These are phyloP conservation scores for Beta macrorhiza DNA, from an alignment of 179 eudicot genomes.

Conservation along the genomic window DNA sequence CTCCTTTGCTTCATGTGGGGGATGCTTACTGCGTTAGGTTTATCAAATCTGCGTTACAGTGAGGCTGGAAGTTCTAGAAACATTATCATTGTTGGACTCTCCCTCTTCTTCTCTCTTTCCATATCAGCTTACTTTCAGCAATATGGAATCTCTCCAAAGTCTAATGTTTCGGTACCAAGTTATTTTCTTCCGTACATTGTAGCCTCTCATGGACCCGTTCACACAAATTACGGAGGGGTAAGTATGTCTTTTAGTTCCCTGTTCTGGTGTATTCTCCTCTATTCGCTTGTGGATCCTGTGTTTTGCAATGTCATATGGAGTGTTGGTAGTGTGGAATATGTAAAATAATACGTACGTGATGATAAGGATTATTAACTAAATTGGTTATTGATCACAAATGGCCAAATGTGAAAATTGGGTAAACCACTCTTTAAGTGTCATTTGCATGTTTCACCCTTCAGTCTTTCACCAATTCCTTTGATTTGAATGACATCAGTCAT, in stretches of 20 bases:
- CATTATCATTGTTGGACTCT: conserved; percentile 85
- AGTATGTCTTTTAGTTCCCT: conserved; percentile 24
- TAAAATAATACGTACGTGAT: no score
- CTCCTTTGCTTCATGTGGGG: conserved; percentile 98
- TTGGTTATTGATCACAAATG: not conserved
- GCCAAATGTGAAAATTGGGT: not conserved
- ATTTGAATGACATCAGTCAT: not conserved
- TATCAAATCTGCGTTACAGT: conserved; percentile 89
- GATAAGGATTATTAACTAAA: not conserved
- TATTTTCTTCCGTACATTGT: conserved; percentile 84
- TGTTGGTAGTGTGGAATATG: not conserved
- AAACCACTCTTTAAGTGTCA: not conserved
- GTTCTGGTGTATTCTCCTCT: conserved; percentile 10
- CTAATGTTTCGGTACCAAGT: conserved; percentile 72
- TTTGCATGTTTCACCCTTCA: no score
- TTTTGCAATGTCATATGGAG: not conserved
- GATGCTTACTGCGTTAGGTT: conserved; percentile 89
- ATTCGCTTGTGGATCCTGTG: not conserved
- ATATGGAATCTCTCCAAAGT: conserved; percentile 77
- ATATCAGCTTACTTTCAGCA: conserved; percentile 94
- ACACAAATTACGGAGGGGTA: conserved; percentile 85
- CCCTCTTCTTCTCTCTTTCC: conserved; percentile 84
- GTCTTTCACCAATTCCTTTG: not conserved
- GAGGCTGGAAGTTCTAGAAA: conserved; percentile 98
- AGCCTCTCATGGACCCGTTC: conserved; percentile 94